A percentile compares a stretch with the other conserved stretches of the same genome.
phyloP scores from a whole-genome alignment of 345 rosid genomes.

The Populus euphratica region DNA sequence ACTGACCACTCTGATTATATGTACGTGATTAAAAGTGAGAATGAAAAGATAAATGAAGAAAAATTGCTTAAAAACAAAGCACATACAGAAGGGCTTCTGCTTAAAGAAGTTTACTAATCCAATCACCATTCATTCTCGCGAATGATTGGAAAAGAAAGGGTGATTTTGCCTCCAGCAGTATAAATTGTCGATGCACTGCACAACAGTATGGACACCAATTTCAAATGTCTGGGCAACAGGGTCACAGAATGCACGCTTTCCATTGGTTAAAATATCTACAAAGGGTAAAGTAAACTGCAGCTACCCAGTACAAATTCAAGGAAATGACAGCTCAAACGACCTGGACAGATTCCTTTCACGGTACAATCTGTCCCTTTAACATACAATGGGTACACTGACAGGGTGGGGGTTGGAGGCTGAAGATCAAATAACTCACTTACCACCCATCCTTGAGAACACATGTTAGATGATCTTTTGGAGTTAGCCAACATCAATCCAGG shows the following conservation, averaged over 20 bases:
- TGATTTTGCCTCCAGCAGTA: neutral
- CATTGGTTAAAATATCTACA: conserved; percentile 57
- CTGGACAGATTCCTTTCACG: conserved; percentile 21
- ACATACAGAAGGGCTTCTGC: conserved; percentile 37
- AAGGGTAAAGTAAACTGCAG: conserved; percentile 39
- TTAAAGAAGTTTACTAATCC: conserved; percentile 30
- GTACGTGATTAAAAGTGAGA: conserved; percentile 11
- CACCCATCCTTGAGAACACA: conserved; percentile 42
- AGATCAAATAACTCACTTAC: conserved; percentile 49
- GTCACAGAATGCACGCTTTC: conserved; percentile 37
- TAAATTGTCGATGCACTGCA: neutral
- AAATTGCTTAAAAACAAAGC: conserved; percentile 40
- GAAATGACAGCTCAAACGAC: conserved; percentile 27
- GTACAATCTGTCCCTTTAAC: neutral
- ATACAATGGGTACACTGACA: conserved; percentile 21
- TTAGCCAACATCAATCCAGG: conserved; percentile 32
- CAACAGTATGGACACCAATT: conserved; percentile 33
- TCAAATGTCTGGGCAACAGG: conserved; percentile 30
- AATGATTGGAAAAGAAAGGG: conserved; percentile 16
- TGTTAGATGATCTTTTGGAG: conserved; percentile 36
- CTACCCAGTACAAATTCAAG: conserved; percentile 38
- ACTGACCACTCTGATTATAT: conserved; percentile 30
- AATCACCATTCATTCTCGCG: conserved; percentile 13
- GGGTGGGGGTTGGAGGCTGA: conserved; percentile 42
- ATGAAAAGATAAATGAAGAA: conserved; percentile 7